phyloP scores from a whole-genome alignment of 2,329 filamentous ascomycete genomes.

The Colletotrichum tamarilloi region DNA sequence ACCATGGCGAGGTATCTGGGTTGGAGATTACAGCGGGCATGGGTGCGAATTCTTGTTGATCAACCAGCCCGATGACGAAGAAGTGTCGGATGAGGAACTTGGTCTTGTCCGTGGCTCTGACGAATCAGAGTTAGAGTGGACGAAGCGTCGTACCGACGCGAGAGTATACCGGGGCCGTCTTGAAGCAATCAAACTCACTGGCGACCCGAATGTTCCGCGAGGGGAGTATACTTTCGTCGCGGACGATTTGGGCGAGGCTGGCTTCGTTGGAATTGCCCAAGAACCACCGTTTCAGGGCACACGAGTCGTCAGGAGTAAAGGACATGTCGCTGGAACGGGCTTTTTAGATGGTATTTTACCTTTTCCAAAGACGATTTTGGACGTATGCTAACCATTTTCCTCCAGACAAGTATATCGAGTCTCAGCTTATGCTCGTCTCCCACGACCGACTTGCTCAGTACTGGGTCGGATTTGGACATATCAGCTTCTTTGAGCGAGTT shows the following conservation, averaged over 20 bases:
- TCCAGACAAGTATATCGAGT: conserved; percentile 78
- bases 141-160: conserved; percentile 55
- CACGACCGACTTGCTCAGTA: conserved; percentile 83
- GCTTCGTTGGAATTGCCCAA: conserved; percentile 71
- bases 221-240: conserved; percentile 87
- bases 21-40: conserved; percentile 88
- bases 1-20: conserved; percentile 91
- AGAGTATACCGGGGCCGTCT: conserved; percentile 73
- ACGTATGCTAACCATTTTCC: background rate
- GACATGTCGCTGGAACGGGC: conserved; percentile 80
- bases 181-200: conserved; percentile 90
- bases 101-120: conserved; percentile 50
- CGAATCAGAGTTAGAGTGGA: conserved; percentile 60
- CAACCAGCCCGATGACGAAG: conserved; percentile 75
- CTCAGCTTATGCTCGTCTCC: conserved; percentile 82
- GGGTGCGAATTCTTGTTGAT: conserved; percentile 90
- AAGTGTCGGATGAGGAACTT: conserved; percentile 52
- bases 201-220: conserved; percentile 88
- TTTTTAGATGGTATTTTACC: conserved; percentile 75
- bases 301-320: conserved; percentile 77
- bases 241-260: conserved; percentile 77
- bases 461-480: conserved; percentile 75
- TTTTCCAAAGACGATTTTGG: background rate
- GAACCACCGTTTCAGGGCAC: conserved; percentile 79
- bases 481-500: conserved; percentile 71